A percentile compares a stretch with the other conserved stretches of the same genome.
Evolutionary conservation across 257 asterid species (phyloP).

Genomic region (Lavandula angustifolia): DNA sequence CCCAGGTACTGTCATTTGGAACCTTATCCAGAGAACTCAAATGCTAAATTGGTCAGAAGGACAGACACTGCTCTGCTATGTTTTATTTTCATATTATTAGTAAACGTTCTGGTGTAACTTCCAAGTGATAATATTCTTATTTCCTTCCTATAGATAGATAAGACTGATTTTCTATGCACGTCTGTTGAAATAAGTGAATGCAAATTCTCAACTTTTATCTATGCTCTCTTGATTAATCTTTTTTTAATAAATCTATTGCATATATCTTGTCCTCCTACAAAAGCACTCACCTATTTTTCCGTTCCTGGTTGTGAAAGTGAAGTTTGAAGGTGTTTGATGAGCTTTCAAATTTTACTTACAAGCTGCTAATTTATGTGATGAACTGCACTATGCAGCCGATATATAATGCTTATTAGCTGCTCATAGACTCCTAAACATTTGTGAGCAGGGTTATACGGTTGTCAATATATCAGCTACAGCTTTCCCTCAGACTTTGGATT

Average conservation of each 20-base stretch:
- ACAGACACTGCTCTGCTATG: slow-evolving; percentile 14
- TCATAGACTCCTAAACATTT: slow-evolving; percentile 23
- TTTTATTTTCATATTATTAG: slow-evolving; percentile 1
- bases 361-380: slow-evolving; percentile 22
- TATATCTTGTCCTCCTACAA: slow-evolving; percentile 1
- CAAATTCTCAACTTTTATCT: slow-evolving; percentile 18
- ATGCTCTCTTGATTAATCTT: slow-evolving; percentile 12
- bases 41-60: slow-evolving; percentile 7
- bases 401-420: slow-evolving; percentile 2
- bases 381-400: slow-evolving; percentile 15
- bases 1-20: slow-evolving; percentile 59
- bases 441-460: slow-evolving; percentile 74
- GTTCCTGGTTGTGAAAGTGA: neutral
- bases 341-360: slow-evolving; percentile 2
- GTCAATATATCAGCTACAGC: slow-evolving; percentile 92
- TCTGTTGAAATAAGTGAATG: neutral
- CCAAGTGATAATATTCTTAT: slow-evolving; percentile 19
- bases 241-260: neutral
- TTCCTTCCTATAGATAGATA: neutral
- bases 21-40: slow-evolving; percentile 20
- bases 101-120: slow-evolving; percentile 5
- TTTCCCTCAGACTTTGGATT: slow-evolving; percentile 94
- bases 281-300: neutral
- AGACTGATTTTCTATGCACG: neutral
- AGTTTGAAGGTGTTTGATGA: neutral